Base-by-base conservation (phyloP, 108 stramenopile genomes). In the Skeletonema grethae region DNA sequence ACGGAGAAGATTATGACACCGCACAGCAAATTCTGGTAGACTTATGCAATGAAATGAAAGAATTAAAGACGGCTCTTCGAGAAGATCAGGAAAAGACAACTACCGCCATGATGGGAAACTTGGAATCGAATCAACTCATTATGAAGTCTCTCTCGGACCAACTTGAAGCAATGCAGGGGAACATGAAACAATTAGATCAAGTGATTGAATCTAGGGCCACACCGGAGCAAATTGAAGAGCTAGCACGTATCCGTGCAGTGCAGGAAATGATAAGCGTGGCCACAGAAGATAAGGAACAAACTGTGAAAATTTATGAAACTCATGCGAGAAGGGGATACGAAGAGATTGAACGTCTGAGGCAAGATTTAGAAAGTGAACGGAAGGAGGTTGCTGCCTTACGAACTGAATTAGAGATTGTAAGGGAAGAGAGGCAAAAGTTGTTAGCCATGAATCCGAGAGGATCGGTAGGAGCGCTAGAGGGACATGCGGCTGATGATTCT, bases 1-100 rank as follows among this genome's bases (percentile, higher is more conserved):
- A 45, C 30, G 38, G 31, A 0, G 56, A 50, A 38, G 73, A 74
- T 29, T 63, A 69, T 25, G 79, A 80, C 43, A 57, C 72, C 6
- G 72, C 79, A 12, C 79, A 80, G 28, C 79, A 80, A 66, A 80
- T 80, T 25, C 67, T 80, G 3, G 45, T 80, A 24, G 79, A 80
- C 45, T 41, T 80, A 10, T 80, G 79, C 72, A 80, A 62, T 18
- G 79, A 80, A 65, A 80, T 80, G 79, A 80, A 80, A 50, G 72
- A 67, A 7, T 63, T 80, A 35, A 73, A 80, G 57, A 55, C 31
- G 6, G 69, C 68, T 39, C 73, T 80, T 55, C 28, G 55, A 36
- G 34, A 62, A 18, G 57, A 61, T 18, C 61, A 72, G 1, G 38
- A 73, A 30, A 48, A 2, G 34, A 56, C 79, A 18, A 69, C 29